Conservation (phyloP, 345 rosid genomes). For the Citrus sp. region DNA sequence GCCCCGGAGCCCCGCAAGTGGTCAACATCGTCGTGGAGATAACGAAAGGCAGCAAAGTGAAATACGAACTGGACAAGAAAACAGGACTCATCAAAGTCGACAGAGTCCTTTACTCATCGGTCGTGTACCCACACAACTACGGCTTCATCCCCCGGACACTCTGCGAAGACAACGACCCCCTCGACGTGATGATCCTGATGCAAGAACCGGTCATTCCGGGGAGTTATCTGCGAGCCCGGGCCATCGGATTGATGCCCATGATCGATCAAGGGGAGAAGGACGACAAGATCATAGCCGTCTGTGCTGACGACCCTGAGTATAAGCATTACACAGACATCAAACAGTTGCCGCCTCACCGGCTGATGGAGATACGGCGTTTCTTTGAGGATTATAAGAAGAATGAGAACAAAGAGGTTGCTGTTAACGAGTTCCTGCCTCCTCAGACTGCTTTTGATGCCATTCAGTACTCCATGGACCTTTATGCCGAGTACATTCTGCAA, state of each 20-base stretch:
- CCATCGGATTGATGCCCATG: slow-evolving; percentile 98
- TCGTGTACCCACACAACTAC: slow-evolving; percentile 94
- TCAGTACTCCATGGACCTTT: slow-evolving; percentile 89
- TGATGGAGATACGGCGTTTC: slow-evolving; percentile 82
- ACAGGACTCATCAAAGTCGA: slow-evolving; percentile 92
- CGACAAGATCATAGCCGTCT: slow-evolving; percentile 92
- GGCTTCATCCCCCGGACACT: slow-evolving; percentile 88
- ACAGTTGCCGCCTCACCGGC: slow-evolving; percentile 90
- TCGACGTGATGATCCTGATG: slow-evolving; percentile 90
- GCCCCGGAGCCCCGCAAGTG: slow-evolving; percentile 81
- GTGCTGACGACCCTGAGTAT: slow-evolving; percentile 95
- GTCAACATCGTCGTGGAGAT: slow-evolving; percentile 86
- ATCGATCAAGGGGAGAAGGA: slow-evolving; percentile 98
- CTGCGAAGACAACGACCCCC: slow-evolving; percentile 93
- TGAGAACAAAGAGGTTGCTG: slow-evolving; percentile 95
- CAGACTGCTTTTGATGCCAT: slow-evolving; percentile 61
- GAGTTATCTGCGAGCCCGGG: slow-evolving; percentile 85
- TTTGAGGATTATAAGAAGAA: slow-evolving; percentile 97
- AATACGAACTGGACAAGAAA: slow-evolving; percentile 93
- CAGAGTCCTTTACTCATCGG: slow-evolving; percentile 75
- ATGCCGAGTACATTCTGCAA: slow-evolving; percentile 73
- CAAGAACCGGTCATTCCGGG: slow-evolving; percentile 99
- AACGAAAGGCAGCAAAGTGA: slow-evolving; percentile 91
- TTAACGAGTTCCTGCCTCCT: slow-evolving; percentile 75
- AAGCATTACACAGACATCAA: slow-evolving; percentile 76